These are phyloP conservation scores for Fusarium anguioides DNA, from an alignment of 2,329 filamentous ascomycete genomes.

Conservation along the genomic window DNA sequence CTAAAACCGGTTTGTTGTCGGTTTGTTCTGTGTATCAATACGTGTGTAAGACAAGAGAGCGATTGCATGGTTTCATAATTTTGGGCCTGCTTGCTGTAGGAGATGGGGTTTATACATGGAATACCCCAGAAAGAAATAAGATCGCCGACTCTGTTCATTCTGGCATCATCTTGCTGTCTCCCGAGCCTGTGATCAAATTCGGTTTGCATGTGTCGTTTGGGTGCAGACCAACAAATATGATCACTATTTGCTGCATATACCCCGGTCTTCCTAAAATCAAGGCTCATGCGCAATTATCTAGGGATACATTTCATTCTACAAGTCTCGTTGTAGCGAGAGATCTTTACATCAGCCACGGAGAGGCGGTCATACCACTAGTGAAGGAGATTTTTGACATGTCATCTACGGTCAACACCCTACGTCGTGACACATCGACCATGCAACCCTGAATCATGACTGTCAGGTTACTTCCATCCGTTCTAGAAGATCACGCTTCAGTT, in stretches of 20 bases:
- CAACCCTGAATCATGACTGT: background rate
- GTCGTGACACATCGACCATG: background rate
- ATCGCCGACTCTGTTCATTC: background rate
- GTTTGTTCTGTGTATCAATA: background rate
- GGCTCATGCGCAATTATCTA: background rate
- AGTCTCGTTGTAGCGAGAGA: background rate
- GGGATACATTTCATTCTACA: background rate
- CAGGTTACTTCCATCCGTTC: background rate
- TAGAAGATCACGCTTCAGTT: background rate
- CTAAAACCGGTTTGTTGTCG: constrained; percentile 7
- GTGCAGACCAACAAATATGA: background rate
- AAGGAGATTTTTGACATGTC: background rate
- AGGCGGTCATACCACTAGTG: background rate
- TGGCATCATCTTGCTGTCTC: background rate
- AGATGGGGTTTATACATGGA: background rate
- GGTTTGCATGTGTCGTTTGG: background rate
- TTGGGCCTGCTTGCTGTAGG: background rate
- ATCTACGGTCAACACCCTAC: background rate
- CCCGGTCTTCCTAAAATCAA: background rate
- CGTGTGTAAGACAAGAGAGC: background rate
- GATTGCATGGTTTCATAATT: background rate
- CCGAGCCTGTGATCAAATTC: background rate
- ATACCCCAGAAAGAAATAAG: background rate
- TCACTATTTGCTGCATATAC: background rate
- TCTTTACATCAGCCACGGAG: background rate